Conservation (phyloP, 345 rosid species). For the Melaleuca quinquenervia region DNA sequence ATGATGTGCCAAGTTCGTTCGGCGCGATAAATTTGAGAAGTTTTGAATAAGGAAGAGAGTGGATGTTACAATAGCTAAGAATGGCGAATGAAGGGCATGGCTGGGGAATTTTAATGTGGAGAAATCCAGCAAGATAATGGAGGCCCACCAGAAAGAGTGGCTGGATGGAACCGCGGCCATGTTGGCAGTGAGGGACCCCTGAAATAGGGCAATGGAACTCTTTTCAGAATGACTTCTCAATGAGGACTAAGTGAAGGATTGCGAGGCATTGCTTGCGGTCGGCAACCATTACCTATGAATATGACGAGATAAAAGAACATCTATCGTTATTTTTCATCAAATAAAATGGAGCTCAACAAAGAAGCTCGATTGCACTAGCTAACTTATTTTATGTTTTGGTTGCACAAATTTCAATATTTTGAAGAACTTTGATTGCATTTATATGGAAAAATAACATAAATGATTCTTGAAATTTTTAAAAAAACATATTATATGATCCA, state of each 20-base stretch:
- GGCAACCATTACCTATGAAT: not conserved
- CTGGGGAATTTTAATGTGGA: not conserved
- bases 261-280: not conserved
- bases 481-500: too few relatives aligned
- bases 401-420: accelerated
- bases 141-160: not conserved
- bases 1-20: not conserved
- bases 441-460: too few relatives aligned
- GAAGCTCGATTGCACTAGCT: not conserved
- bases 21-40: not conserved
- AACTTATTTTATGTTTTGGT: not conserved
- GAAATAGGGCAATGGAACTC: not conserved
- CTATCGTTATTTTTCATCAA: not conserved
- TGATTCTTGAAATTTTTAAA: too few relatives aligned
- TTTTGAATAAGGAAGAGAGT: not conserved
- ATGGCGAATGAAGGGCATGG: not conserved
- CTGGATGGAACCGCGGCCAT: not conserved
- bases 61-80: not conserved
- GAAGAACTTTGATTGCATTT: not conserved
- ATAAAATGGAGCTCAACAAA: accelerated
- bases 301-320: too few relatives aligned
- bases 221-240: not conserved
- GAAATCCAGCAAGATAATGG: not conserved
- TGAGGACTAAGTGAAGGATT: not conserved
- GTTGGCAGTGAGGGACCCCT: not conserved